These are phyloP conservation scores for Hawksworthiomyces lignivorus DNA, from an alignment of 2,329 filamentous ascomycete species.

Conservation along the genomic window DNA sequence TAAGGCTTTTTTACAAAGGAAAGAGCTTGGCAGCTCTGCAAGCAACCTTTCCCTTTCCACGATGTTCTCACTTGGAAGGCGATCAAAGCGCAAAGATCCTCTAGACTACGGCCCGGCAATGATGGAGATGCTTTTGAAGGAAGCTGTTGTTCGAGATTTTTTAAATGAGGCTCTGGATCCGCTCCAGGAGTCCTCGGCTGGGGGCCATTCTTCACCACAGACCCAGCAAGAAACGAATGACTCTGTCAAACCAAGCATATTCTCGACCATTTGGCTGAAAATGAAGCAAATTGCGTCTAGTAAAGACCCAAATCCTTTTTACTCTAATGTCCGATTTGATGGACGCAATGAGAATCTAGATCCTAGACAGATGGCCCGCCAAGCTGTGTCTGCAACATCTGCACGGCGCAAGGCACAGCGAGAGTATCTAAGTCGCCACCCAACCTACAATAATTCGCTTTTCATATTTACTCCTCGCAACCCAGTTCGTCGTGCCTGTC, in stretches of 20 bases:
- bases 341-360: conserved; percentile 71
- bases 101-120: conserved; percentile 86
- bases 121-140: conserved; percentile 93
- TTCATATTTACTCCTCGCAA: conserved; percentile 79
- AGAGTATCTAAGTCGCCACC: conserved; percentile 80
- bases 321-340: conserved; percentile 65
- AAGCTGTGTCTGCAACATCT: conserved; percentile 77
- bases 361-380: conserved; percentile 78
- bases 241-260: conserved; percentile 43
- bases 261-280: conserved; percentile 56
- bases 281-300: conserved; percentile 49
- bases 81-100: conserved; percentile 63
- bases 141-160: conserved; percentile 91
- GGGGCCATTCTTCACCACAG: conserved; percentile 26
- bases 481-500: conserved; percentile 72
- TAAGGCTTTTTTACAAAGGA: conserved; percentile 85
- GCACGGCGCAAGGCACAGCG: conserved; percentile 80
- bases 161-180: conserved; percentile 63
- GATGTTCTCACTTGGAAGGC: conserved; percentile 57
- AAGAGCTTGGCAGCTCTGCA: conserved; percentile 66
- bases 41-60: conserved; percentile 70
- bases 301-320: conserved; percentile 88
- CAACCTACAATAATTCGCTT: conserved; percentile 85
- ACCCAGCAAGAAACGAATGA: conserved; percentile 23
- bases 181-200: conserved; percentile 29